Percentiles rank a stretch among this genome's conserved stretches.
phyloP scores from a whole-genome alignment of 805 yeast species.

The Wickerhamiella kazuoi region DNA sequence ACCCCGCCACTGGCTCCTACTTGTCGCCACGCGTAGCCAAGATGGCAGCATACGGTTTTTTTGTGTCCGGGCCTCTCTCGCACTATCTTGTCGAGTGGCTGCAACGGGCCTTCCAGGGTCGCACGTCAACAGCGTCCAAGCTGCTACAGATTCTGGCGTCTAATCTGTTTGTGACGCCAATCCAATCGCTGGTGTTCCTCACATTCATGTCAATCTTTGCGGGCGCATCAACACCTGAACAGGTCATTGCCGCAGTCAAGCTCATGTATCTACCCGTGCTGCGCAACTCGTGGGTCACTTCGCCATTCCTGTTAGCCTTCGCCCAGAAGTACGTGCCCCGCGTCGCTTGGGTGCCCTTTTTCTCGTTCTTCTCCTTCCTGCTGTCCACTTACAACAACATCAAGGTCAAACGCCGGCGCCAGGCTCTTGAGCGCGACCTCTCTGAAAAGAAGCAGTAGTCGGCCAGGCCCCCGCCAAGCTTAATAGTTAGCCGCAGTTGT shows the following conservation, averaged over 20 bases:
- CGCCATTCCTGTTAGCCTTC: slow-evolving; percentile 22
- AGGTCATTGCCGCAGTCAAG: slow-evolving; percentile 18
- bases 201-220: slow-evolving; percentile 22
- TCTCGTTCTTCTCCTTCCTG: slow-evolving; percentile 23
- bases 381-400: slow-evolving; percentile 24
- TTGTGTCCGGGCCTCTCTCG: slow-evolving; percentile 23
- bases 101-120: slow-evolving; percentile 22
- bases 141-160: slow-evolving; percentile 22
- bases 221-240: slow-evolving; percentile 19
- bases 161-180: slow-evolving; percentile 21
- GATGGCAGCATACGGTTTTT: slow-evolving; percentile 24
- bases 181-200: slow-evolving; percentile 18
- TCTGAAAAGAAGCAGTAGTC: slow-evolving; percentile 1
- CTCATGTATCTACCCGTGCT: slow-evolving; percentile 20
- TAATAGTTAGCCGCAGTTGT: no score
- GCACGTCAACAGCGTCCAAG: slow-evolving; percentile 16
- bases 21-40: slow-evolving; percentile 21
- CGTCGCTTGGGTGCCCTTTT: slow-evolving; percentile 25
- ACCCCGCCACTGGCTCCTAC: slow-evolving; percentile 20
- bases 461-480: no score
- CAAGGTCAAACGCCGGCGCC: slow-evolving; percentile 18
- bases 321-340: slow-evolving; percentile 25
- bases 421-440: slow-evolving; percentile 4
- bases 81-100: slow-evolving; percentile 20
- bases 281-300: slow-evolving; percentile 21